A percentile compares a stretch with the other conserved stretches of the same genome.
phyloP scores from a whole-genome alignment of 805 yeast species.

The Schwanniomyces occidentalis region DNA sequence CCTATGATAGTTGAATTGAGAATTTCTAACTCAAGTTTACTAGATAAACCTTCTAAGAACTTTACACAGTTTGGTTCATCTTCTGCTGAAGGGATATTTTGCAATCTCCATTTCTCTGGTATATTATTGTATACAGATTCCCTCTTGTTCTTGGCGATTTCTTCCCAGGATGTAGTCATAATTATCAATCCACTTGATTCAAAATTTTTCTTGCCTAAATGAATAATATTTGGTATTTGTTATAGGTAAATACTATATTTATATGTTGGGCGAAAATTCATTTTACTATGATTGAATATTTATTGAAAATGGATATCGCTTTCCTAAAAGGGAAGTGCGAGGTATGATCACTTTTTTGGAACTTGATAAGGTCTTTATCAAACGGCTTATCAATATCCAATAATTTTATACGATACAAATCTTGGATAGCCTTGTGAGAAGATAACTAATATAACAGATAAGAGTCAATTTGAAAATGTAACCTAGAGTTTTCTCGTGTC shows the following conservation, averaged over 20 bases:
- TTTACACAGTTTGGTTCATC: conserved; percentile 3
- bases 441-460: too few relatives aligned
- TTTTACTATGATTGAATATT: too few relatives aligned
- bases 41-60: conserved; percentile 1
- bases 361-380: background rate
- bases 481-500: too few relatives aligned
- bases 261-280: too few relatives aligned
- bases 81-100: conserved; percentile 5
- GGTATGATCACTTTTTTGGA: too few relatives aligned
- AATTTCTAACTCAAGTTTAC: conserved; percentile 3
- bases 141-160: conserved; percentile 5
- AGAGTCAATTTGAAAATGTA: too few relatives aligned
- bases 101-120: conserved; percentile 10
- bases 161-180: conserved; percentile 6
- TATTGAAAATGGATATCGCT: background rate
- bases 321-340: background rate
- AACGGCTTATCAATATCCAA: background rate
- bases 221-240: too few relatives aligned
- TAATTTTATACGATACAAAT: background rate
- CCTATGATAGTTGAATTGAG: background rate
- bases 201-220: too few relatives aligned
- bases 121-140: conserved; percentile 6
- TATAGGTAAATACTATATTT: too few relatives aligned
- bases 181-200: background rate
- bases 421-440: too few relatives aligned